Percentiles rank a stretch among this genome's conserved stretches.
These are phyloP conservation scores for Trametes pubescens DNA, from an alignment of 1,284 basidiomycete genomes.

Conservation along the genomic window DNA sequence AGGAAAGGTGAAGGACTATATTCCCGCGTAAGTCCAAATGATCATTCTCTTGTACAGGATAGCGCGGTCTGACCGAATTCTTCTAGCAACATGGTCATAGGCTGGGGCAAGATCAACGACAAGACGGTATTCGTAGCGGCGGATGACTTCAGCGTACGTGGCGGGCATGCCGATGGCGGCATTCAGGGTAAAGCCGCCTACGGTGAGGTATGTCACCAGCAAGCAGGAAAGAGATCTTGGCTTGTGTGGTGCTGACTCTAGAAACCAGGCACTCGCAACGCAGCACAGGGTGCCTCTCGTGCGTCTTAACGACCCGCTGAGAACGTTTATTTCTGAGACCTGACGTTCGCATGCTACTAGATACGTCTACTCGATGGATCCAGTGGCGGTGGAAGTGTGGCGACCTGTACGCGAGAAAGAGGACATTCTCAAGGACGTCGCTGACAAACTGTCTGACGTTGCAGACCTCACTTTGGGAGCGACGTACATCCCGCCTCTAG, in stretches of 20 bases:
- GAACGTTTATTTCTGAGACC: too few relatives aligned
- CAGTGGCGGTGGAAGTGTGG: constrained; percentile 54
- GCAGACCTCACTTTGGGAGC: constrained; percentile 49
- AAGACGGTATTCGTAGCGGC: constrained; percentile 51
- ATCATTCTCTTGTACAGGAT: not conserved
- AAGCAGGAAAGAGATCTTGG: too few relatives aligned
- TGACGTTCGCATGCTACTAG: constrained; percentile 31
- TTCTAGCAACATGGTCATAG: constrained; percentile 50
- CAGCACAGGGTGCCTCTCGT: constrained; percentile 50
- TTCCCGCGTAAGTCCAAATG: constrained; percentile 46
- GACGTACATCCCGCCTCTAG: constrained; percentile 51
- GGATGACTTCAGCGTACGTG: constrained; percentile 54
- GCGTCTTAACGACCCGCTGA: too few relatives aligned
- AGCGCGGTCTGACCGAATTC: not conserved
- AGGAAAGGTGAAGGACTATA: constrained; percentile 46
- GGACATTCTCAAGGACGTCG: not conserved
- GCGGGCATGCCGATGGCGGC: constrained; percentile 54
- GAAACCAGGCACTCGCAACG: constrained; percentile 48
- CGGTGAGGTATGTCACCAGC: constrained; percentile 46
- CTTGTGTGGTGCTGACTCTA: too few relatives aligned
- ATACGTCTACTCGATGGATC: constrained; percentile 53
- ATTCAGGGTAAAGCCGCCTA: constrained; percentile 51
- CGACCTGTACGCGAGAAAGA: constrained; percentile 44
- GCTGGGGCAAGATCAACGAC: constrained; percentile 47
- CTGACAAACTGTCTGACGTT: not conserved